Evolutionary conservation across 495 filamentous ascomycete genomes (phyloP), one percentile per base, ranked within the genome.

Genomic region (Aspergillus nidulans): DNA sequence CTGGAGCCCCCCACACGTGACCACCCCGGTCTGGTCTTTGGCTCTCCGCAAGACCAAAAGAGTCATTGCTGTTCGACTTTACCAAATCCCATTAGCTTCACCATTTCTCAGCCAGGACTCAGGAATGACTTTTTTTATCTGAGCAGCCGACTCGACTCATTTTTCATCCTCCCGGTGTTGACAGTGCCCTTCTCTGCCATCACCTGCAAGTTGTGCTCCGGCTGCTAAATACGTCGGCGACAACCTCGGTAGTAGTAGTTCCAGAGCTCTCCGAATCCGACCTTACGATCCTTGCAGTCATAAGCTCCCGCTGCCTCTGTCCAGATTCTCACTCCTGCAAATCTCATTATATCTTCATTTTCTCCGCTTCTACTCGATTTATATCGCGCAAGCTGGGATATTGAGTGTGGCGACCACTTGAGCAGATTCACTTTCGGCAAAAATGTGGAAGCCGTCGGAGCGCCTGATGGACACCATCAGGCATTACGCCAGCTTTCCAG

Each of bases 381-480:
- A 1, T 32, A 3, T 48, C 49, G 19, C 41, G 26, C 16, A 18
- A 20, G 4, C 25, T 49, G 49, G 52, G 39, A 51, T 55, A 32
- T 55, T 25, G 21, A 49, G 48, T 43, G 53, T 51, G 49, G 44
- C 41, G 70, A 69, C 68, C 70, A 36, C 56, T 38, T 28, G 69
- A 68, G 70, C 68, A 59, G 44, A 62, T 52, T 52, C 50, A 30
- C 53, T 53, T 52, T 55, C 32, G 40, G 53, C 75, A 85, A 63
- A n/a, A 57, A 91, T 91, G 88, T 97, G 92, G 92, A 95, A 87
- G 78, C 83, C 81, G 71, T 86, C 89, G 49, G 89, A 94, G 73
- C 77, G 82, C 74, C 71, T 98, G 86, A 92, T 96, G 91, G 87
- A 95, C 60, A 96, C 88, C 84, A 98, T 98, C 88, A 90, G 88